These are phyloP conservation scores for Mrakia gelida DNA, from an alignment of 768 basidiomycete genomes.

Conservation along the genomic window DNA sequence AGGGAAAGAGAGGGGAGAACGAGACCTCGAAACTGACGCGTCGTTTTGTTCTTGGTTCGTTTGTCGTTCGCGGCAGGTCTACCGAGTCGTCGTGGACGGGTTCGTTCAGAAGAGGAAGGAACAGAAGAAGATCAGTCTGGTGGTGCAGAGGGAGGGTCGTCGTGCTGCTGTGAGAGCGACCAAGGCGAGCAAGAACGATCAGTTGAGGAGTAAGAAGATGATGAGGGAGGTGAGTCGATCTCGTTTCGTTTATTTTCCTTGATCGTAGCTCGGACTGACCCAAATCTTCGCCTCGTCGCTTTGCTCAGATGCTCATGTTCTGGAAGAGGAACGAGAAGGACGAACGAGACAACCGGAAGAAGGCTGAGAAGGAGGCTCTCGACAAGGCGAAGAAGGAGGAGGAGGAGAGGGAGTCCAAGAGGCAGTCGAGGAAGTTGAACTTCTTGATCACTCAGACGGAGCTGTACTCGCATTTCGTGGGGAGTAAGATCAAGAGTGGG, in stretches of 20 bases:
- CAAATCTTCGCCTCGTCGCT: neutral
- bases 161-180: conserved; percentile 66
- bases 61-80: conserved; percentile 55
- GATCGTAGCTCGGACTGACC: neutral
- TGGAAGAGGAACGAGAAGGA: conserved; percentile 99
- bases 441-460: conserved; percentile 99
- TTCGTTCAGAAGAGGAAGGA: conserved; percentile 65
- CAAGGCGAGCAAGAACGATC: conserved; percentile 66
- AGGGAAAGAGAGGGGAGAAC: neutral
- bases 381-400: conserved; percentile 84
- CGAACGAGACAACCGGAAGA: conserved; percentile 84
- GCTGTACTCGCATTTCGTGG: conserved; percentile 97
- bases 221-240: conserved; percentile 59
- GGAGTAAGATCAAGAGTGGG: conserved; percentile 65
- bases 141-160: conserved; percentile 70
- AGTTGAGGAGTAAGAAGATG: conserved; percentile 76
- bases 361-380: conserved; percentile 88
- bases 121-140: conserved; percentile 67
- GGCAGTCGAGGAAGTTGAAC: conserved; percentile 93
- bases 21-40: neutral
- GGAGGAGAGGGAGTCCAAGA: conserved; percentile 85
- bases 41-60: conserved; percentile 2
- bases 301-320: conserved; percentile 75
- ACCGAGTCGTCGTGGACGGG: conserved; percentile 67
- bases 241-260: neutral